Evolutionary conservation across 2,329 filamentous ascomycete genomes (phyloP).

Genomic region (Trichoderma cornu-damae): DNA sequence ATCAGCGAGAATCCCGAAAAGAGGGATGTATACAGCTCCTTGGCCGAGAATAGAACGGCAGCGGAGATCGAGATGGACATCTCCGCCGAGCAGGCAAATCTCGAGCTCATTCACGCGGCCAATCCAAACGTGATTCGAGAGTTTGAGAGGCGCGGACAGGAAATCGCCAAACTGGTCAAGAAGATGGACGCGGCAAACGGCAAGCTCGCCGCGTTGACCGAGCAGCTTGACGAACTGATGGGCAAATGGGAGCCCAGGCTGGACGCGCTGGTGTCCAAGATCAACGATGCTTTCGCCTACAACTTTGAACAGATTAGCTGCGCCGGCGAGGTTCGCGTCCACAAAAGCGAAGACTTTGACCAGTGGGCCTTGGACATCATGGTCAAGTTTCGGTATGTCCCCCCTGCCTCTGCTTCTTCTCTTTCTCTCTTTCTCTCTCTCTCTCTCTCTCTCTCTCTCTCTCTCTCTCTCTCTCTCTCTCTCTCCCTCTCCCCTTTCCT

Average conservation of each 20-base stretch:
- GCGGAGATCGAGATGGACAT: conserved; percentile 70
- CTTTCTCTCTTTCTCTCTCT: neutral
- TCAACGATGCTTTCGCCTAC: conserved; percentile 85
- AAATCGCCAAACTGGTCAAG: conserved; percentile 61
- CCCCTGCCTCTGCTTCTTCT: too few relatives aligned
- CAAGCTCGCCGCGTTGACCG: conserved; percentile 51
- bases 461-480: neutral
- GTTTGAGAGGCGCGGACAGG: conserved; percentile 65
- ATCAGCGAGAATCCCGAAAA: conserved; percentile 37
- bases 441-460: neutral
- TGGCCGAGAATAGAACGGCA: conserved; percentile 47
- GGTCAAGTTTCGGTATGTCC: conserved; percentile 86
- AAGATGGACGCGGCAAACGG: conserved; percentile 51
- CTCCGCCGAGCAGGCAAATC: conserved; percentile 63
- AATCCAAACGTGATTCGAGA: conserved; percentile 71
- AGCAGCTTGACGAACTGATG: conserved; percentile 61
- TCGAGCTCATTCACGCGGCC: conserved; percentile 75
- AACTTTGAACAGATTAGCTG: conserved; percentile 95
- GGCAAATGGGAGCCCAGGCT: conserved; percentile 77
- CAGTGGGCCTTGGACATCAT: conserved; percentile 90
- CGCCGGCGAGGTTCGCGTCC: conserved; percentile 79
- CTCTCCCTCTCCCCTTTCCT: neutral
- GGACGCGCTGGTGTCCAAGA: conserved; percentile 69
- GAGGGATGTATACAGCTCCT: conserved; percentile 38
- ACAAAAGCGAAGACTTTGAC: conserved; percentile 91